Conservation (phyloP, 176 grass and related monocot species). For the Triticum turgidum region DNA sequence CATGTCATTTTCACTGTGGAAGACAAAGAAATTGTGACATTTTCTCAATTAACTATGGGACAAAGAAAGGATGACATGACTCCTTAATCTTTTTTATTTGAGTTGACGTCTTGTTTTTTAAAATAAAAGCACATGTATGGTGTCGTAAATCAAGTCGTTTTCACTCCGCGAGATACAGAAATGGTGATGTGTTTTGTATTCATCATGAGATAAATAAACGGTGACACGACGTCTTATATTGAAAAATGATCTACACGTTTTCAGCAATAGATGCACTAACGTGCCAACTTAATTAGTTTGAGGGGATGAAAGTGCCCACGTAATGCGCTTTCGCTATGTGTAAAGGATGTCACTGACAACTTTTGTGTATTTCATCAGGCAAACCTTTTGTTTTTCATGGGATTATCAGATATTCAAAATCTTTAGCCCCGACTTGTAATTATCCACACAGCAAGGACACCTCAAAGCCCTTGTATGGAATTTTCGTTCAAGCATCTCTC, state of each 20-base stretch:
- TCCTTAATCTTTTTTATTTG: no score
- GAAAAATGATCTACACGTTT: not conserved
- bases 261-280: not conserved
- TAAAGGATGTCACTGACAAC: not conserved
- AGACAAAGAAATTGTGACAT: not conserved
- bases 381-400: no score
- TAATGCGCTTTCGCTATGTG: not conserved
- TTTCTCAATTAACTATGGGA: not conserved
- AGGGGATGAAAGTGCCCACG: slow-evolving; percentile 3
- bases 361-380: not conserved
- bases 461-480: no score
- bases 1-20: not conserved
- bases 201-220: no score
- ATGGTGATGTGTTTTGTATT: not conserved
- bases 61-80: not conserved
- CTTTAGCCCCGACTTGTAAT: no score
- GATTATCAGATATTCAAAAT: no score
- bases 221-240: not conserved
- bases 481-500: no score
- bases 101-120: no score
- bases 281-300: not conserved
- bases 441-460: no score
- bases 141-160: no score
- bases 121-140: no score
- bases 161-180: not conserved